Evolutionary conservation across 2,329 filamentous ascomycete genomes (phyloP), one percentile per base, ranked within the genome.

Genomic region (Monosporascus sp.): DNA sequence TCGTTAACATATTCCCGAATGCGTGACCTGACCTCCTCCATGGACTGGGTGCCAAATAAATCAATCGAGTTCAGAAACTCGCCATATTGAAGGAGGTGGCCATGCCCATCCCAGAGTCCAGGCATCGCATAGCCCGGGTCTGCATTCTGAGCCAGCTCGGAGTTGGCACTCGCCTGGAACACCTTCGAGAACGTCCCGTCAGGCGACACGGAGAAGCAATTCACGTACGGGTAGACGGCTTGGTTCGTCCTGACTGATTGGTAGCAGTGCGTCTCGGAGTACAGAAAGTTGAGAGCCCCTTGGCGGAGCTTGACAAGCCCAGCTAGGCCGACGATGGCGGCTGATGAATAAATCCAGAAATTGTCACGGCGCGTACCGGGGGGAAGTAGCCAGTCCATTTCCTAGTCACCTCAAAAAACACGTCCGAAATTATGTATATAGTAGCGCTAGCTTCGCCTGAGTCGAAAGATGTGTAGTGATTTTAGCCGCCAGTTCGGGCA

Each of bases 91-190:
- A 85, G 65, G 48, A 89, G 70, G 63, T 89, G 86, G 0, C 84
- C 86, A 65, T 89, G 86, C 0, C 84, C 85, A 58, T 89, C 86
- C 80, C 85, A 88, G 2, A 89, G 72, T 0, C 86, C 86, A 0
- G 86, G 86, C 26, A 87, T 79, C 2, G 80, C 84, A 59, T 81
- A 77, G 0, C 83, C 84, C 5, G 68, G 58, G 14, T 72, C 60
- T 22, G 68, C 69, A 17, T 65, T 64, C 19, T 65, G 62, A 16
- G 64, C 60, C 22, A 66, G 52, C 7, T 59, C 61, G 0, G 64
- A 66, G 8, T 63, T 64, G 17, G 63, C 60, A 3, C 58, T 60
- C 3, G 68, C 69, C n/a, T 68, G 54, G 44, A 78, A 77, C 0
- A 85, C 75, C 5, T 72, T 68, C 0, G 70, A 70, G 58, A 86